phyloP scores from a whole-genome alignment of 306 rosid genomes.

The Corylus americana region DNA sequence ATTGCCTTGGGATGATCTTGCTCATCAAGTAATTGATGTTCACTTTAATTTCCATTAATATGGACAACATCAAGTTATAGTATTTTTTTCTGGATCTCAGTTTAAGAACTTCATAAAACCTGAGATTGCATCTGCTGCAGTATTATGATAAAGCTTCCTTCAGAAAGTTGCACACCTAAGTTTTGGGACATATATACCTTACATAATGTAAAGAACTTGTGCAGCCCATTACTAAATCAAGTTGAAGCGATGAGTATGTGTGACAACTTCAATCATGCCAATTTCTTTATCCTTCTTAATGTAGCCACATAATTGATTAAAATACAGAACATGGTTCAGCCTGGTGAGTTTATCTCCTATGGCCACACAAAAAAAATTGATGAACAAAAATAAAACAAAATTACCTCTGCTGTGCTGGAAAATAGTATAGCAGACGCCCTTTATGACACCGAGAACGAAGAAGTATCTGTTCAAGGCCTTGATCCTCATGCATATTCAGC shows the following conservation, averaged over 20 bases:
- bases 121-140: background rate
- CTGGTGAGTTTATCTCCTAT: constrained; percentile 1
- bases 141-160: background rate
- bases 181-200: background rate
- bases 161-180: background rate
- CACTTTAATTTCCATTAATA: background rate
- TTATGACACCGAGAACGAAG: constrained; percentile 84
- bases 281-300: background rate
- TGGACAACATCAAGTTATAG: background rate
- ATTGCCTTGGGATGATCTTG: background rate
- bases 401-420: constrained; percentile 78
- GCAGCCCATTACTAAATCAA: background rate
- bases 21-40: background rate
- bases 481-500: constrained; percentile 55
- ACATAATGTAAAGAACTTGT: background rate
- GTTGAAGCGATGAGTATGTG: background rate
- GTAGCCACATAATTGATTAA: background rate
- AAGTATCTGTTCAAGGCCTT: constrained; percentile 73
- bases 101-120: background rate
- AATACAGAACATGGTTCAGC: background rate
- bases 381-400: constrained; percentile 2
- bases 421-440: constrained; percentile 93
- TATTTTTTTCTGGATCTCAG: background rate
- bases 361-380: constrained; percentile 8
- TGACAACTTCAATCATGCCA: background rate